Percentiles rank a stretch among this genome's conserved stretches.
Evolutionary conservation across 148 eudicot genomes (phyloP).

Genomic region (Silene latifolia): DNA sequence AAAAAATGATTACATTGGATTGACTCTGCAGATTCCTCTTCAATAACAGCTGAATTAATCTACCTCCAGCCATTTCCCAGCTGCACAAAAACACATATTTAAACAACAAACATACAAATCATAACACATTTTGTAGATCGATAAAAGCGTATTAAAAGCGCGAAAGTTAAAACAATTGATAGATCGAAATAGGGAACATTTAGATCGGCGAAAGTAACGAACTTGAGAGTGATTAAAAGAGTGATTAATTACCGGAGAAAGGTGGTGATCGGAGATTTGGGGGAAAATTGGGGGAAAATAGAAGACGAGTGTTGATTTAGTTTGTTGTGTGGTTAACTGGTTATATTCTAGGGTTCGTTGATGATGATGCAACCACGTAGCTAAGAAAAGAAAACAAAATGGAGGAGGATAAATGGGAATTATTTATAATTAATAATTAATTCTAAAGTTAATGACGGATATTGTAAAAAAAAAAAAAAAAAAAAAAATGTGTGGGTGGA

Average conservation of each 20-base stretch:
- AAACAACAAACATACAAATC: neutral
- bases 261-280: conserved; percentile 13
- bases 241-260: neutral
- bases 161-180: neutral
- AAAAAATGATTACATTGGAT: conserved; percentile 39
- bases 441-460: too few relatives aligned
- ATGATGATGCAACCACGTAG: neutral
- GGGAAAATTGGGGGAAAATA: neutral
- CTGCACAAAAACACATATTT: conserved; percentile 18
- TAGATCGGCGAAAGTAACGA: neutral
- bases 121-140: neutral
- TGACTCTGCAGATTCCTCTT: conserved; percentile 48
- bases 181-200: neutral
- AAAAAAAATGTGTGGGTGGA: too few relatives aligned
- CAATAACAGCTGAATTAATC: conserved; percentile 56
- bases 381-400: neutral
- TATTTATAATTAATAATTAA: too few relatives aligned
- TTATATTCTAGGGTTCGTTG: neutral
- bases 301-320: neutral
- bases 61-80: conserved; percentile 60
- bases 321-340: conserved; percentile 8
- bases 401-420: too few relatives aligned
- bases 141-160: neutral
- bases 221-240: neutral
- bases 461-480: too few relatives aligned